Percentiles rank a stretch among this genome's conserved stretches.
Conservation (phyloP, 768 basidiomycete species). For the Lyophyllum semitale region DNA sequence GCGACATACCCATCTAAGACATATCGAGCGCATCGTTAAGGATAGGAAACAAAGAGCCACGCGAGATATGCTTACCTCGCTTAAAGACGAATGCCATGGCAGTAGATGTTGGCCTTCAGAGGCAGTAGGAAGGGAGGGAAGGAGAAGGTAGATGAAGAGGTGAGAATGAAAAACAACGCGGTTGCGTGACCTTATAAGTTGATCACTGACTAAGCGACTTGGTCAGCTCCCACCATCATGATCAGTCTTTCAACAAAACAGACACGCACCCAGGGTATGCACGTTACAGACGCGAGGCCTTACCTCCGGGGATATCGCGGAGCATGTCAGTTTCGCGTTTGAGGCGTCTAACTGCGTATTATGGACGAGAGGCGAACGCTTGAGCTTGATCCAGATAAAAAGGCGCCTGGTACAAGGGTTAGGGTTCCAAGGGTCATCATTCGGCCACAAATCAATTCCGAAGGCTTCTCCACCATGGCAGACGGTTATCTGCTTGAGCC, state of each 20-base stretch:
- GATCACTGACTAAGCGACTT: conserved; percentile 32
- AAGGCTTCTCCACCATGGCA: neutral
- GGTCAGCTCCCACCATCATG: conserved; percentile 8
- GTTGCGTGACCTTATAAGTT: conserved; percentile 31
- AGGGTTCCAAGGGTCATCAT: conserved; percentile 8
- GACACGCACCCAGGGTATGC: neutral
- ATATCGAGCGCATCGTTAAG: conserved; percentile 5
- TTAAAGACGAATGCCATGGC: conserved; percentile 41
- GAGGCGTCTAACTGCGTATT: neutral
- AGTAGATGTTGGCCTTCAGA: conserved; percentile 4
- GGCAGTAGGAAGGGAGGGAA: conserved; percentile 10
- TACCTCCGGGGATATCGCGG: neutral
- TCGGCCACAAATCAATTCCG: neutral
- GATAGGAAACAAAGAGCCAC: neutral
- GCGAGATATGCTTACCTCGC: conserved; percentile 33
- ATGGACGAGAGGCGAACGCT: no score
- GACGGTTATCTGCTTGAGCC: neutral
- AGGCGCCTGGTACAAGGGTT: conserved; percentile 1
- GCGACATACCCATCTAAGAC: conserved; percentile 49
- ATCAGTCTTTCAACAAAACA: conserved; percentile 11
- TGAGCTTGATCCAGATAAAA: no score
- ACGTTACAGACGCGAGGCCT: neutral
- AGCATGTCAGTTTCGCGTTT: neutral
- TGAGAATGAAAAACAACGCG: conserved; percentile 23
- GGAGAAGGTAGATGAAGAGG: conserved; percentile 23